Evolutionary conservation across 2,329 filamentous ascomycete species (phyloP).

Genomic region (Paramyrothecium sp.): DNA sequence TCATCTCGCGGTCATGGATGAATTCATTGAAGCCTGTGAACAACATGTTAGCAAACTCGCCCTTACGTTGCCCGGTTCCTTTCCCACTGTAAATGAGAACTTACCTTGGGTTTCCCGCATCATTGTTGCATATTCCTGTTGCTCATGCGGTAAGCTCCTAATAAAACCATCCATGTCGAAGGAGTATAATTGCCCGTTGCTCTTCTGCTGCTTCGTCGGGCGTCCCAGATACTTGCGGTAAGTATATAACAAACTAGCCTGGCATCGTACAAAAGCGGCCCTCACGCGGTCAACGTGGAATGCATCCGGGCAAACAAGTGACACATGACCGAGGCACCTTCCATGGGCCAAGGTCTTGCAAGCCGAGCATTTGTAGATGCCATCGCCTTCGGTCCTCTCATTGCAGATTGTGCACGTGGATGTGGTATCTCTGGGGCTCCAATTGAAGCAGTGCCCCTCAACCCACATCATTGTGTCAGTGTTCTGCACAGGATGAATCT

Average conservation of each 20-base stretch:
- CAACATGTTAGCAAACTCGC: constrained; percentile 5
- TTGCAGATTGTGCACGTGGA: constrained; percentile 73
- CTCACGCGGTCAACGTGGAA: constrained; percentile 62
- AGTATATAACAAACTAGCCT: constrained; percentile 65
- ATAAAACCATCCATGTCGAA: constrained; percentile 67
- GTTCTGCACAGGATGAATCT: constrained; percentile 75
- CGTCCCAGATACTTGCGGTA: constrained; percentile 63
- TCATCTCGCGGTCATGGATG: constrained; percentile 75
- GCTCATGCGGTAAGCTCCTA: constrained; percentile 62
- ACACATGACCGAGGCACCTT: constrained; percentile 61
- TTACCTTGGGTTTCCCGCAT: constrained; percentile 66
- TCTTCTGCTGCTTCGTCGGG: constrained; percentile 60
- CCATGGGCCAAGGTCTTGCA: constrained; percentile 59
- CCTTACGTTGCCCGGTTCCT: neutral
- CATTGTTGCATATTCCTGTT: constrained; percentile 63
- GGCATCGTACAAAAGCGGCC: constrained; percentile 63
- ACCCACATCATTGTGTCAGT: constrained; percentile 81
- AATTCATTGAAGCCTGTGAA: constrained; percentile 69
- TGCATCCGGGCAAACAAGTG: constrained; percentile 61
- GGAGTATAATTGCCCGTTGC: constrained; percentile 56
- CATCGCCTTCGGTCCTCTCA: constrained; percentile 69
- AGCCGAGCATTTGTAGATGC: constrained; percentile 70
- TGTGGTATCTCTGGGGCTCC: constrained; percentile 56
- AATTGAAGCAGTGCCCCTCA: constrained; percentile 79
- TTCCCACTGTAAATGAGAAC: constrained; percentile 10